phyloP scores from a whole-genome alignment of 805 yeast species.

The Groenewaldozyma salmanticensis region DNA sequence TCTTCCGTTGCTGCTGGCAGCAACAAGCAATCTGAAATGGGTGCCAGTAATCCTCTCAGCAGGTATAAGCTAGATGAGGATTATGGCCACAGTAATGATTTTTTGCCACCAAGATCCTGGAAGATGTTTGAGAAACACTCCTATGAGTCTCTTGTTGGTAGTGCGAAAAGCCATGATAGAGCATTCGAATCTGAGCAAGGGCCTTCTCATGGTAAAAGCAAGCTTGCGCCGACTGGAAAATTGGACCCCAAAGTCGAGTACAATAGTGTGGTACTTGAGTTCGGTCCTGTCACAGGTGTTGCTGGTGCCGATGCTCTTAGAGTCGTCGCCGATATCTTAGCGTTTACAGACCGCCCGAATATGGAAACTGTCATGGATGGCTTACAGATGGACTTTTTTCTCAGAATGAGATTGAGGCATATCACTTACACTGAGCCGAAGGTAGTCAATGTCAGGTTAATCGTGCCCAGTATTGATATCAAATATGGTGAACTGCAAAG shows the following conservation, averaged over 20 bases:
- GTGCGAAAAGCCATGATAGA: too few species aligned
- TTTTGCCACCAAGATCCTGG: slow-evolving; percentile 17
- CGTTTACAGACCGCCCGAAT: slow-evolving; percentile 29
- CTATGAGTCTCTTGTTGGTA: slow-evolving; percentile 3
- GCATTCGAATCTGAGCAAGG: not conserved
- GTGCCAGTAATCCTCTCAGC: too few species aligned
- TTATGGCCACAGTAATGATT: slow-evolving; percentile 2
- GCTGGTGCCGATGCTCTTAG: slow-evolving; percentile 38
- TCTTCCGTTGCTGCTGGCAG: not conserved
- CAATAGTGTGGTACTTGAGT: slow-evolving; percentile 44
- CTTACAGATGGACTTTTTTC: slow-evolving; percentile 52
- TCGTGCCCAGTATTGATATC: slow-evolving; percentile 31
- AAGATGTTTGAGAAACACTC: slow-evolving; percentile 4
- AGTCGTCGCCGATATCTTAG: slow-evolving; percentile 31
- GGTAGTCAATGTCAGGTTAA: slow-evolving; percentile 38
- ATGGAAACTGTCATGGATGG: slow-evolving; percentile 49
- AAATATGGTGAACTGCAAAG: slow-evolving; percentile 10
- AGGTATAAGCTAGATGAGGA: slow-evolving; percentile 3
- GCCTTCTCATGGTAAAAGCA: slow-evolving; percentile 9
- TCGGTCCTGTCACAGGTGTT: slow-evolving; percentile 41
- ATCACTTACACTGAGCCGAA: slow-evolving; percentile 27
- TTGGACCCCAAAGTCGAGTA: slow-evolving; percentile 37
- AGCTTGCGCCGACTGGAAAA: slow-evolving; percentile 5
- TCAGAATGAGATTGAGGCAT: slow-evolving; percentile 28
- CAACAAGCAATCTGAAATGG: too few species aligned